Conservation (phyloP, 192 early-diverging fungal genomes). For the Linnemannia hyalina region DNA sequence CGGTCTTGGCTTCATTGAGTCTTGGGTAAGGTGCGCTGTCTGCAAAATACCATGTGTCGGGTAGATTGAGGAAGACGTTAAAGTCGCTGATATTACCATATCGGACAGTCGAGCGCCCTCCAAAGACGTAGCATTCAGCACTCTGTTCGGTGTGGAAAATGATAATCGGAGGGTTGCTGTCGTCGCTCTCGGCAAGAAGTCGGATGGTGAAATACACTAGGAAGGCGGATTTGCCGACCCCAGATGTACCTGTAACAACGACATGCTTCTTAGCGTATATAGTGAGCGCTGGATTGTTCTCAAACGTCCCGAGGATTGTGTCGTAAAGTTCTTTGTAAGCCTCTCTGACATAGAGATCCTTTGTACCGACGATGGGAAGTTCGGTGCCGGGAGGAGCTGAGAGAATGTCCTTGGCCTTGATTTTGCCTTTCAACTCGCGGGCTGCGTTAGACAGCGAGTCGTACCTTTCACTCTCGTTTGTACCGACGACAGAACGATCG, state of each 20-base stretch:
- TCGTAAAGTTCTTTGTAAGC: too few relatives aligned
- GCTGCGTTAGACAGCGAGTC: too few relatives aligned
- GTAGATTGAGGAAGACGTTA: slow-evolving; percentile 20
- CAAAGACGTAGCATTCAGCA: slow-evolving; percentile 28
- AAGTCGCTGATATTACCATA: slow-evolving; percentile 29
- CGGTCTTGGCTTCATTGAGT: slow-evolving; percentile 25
- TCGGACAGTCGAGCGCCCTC: slow-evolving; percentile 23
- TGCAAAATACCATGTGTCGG: background rate
- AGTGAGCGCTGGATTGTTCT: too few relatives aligned
- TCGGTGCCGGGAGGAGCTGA: background rate
- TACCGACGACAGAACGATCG: too few relatives aligned
- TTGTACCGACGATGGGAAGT: too few relatives aligned
- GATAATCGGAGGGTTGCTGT: slow-evolving; percentile 27
- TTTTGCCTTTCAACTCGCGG: too few relatives aligned
- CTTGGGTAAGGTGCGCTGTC: slow-evolving; percentile 20
- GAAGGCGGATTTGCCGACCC: slow-evolving; percentile 36
- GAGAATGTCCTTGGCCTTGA: background rate
- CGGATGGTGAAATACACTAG: slow-evolving; percentile 30
- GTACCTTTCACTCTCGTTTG: too few relatives aligned
- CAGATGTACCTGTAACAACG: slow-evolving; percentile 29
- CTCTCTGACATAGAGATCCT: too few relatives aligned
- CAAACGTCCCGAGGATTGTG: too few relatives aligned
- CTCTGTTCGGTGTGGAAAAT: slow-evolving; percentile 25
- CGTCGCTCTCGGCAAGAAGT: slow-evolving; percentile 29
- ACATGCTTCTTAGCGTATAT: background rate